These are phyloP conservation scores for Quercus tomentella DNA, from an alignment of 331 rosid genomes.

Conservation along the genomic window DNA sequence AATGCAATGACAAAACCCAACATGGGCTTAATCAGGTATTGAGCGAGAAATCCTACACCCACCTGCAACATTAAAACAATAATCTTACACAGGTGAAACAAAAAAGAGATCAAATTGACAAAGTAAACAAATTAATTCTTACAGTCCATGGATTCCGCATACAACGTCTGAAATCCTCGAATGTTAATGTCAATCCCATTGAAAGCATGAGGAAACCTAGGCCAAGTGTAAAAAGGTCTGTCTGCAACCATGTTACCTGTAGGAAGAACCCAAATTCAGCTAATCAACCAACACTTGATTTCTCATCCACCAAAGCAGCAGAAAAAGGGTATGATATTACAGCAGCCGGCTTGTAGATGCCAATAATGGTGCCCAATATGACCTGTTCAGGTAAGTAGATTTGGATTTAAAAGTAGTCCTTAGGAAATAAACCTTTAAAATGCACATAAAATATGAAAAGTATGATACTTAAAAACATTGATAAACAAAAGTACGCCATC, in stretches of 20 bases:
- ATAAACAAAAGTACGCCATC: neutral
- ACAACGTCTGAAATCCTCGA: constrained; percentile 89
- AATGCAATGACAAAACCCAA: constrained; percentile 75
- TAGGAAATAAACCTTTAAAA: constrained; percentile 13
- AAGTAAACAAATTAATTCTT: neutral
- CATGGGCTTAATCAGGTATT: constrained; percentile 79
- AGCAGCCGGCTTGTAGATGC: constrained; percentile 89
- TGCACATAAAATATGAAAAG: constrained; percentile 8
- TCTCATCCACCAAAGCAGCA: constrained; percentile 17
- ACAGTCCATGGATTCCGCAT: constrained; percentile 84
- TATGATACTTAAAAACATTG: neutral
- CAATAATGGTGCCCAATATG: constrained; percentile 74
- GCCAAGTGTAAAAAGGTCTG: constrained; percentile 80
- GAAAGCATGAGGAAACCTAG: constrained; percentile 96
- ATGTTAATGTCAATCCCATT: constrained; percentile 92
- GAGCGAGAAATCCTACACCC: constrained; percentile 98
- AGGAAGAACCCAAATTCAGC: constrained; percentile 24
- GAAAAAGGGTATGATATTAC: constrained; percentile 44
- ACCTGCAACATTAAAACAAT: constrained; percentile 59
- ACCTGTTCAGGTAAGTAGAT: constrained; percentile 53
- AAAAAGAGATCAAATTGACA: neutral
- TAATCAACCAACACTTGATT: constrained; percentile 26
- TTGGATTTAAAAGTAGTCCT: constrained; percentile 13
- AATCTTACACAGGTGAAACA: constrained; percentile 7
- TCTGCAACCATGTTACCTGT: constrained; percentile 91